These are phyloP conservation scores for Acanthamoeba culbertsoni DNA, from an alignment of 208 protist species.

Conservation along the genomic window DNA sequence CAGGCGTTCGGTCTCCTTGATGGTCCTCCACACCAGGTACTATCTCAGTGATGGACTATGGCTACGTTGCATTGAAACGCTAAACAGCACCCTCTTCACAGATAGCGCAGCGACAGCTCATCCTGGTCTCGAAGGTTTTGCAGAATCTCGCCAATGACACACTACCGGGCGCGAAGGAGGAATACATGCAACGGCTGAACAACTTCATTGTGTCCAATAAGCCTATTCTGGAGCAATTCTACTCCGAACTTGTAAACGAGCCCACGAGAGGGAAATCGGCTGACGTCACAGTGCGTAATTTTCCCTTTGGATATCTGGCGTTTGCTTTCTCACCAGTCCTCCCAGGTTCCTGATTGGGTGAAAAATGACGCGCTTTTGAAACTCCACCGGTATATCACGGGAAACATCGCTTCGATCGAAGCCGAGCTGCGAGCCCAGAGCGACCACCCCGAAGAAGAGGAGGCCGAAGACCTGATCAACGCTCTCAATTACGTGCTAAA, in stretches of 20 bases:
- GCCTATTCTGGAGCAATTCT: background rate
- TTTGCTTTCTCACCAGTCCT: background rate
- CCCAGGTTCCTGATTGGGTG: background rate
- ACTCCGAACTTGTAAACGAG: background rate
- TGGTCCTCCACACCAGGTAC: background rate
- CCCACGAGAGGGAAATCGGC: background rate
- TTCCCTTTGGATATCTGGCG: background rate
- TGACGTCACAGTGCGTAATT: background rate
- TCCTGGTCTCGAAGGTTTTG: constrained; percentile 34
- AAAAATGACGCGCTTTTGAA: background rate
- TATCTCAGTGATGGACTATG: background rate
- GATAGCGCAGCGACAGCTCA: constrained; percentile 12
- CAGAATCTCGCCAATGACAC: constrained; percentile 58
- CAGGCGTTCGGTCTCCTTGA: constrained; percentile 25
- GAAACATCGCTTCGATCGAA: background rate
- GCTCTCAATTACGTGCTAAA: constrained; percentile 39
- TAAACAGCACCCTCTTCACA: background rate
- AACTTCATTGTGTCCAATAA: constrained; percentile 33
- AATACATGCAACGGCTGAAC: constrained; percentile 44
- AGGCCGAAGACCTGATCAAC: background rate
- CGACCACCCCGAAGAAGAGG: background rate
- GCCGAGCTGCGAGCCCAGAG: background rate
- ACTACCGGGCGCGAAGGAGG: constrained; percentile 6
- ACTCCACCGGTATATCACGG: background rate
- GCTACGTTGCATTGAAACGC: background rate